A percentile compares a stretch with the other conserved stretches of the same genome.
These are phyloP conservation scores for Peronospora farinosa DNA, from an alignment of 352 stramenopile species.

Conservation along the genomic window DNA sequence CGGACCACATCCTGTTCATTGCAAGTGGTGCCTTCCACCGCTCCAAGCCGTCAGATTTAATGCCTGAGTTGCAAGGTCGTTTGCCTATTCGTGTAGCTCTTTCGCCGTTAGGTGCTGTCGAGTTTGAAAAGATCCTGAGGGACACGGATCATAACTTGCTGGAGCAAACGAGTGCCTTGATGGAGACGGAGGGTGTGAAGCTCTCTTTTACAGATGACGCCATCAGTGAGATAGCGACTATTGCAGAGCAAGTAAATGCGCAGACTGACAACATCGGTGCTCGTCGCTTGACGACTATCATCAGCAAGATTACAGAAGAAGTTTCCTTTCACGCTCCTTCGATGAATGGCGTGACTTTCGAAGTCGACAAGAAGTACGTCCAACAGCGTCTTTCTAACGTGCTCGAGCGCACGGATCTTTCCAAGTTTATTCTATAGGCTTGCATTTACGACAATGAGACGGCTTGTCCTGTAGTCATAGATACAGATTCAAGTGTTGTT, in stretches of 20 bases:
- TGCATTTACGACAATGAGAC: neutral
- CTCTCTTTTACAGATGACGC: conserved; percentile 94
- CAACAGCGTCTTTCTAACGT: conserved; percentile 90
- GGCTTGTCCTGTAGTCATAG: neutral
- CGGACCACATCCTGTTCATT: conserved; percentile 99
- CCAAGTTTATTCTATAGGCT: conserved; percentile 95
- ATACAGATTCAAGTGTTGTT: neutral
- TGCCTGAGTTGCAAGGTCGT: conserved; percentile 96
- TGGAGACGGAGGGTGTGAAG: conserved; percentile 93
- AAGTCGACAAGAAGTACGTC: conserved; percentile 91
- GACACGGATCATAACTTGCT: conserved; percentile 95
- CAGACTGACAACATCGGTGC: conserved; percentile 98
- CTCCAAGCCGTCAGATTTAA: conserved; percentile 95
- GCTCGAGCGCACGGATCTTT: conserved; percentile 91
- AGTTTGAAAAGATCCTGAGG: conserved; percentile 97
- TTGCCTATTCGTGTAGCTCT: conserved; percentile 98
- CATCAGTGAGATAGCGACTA: conserved; percentile 93
- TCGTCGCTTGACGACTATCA: conserved; percentile 91
- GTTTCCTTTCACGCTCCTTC: conserved; percentile 96
- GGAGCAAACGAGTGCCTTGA: conserved; percentile 92
- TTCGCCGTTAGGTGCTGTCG: conserved; percentile 92
- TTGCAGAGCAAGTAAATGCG: conserved; percentile 91
- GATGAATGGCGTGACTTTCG: conserved; percentile 73
- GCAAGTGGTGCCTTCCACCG: conserved; percentile 93
- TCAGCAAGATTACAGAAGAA: conserved; percentile 97